Base-by-base conservation (phyloP, 768 basidiomycete species). In the Asterophora lycoperdoides region DNA sequence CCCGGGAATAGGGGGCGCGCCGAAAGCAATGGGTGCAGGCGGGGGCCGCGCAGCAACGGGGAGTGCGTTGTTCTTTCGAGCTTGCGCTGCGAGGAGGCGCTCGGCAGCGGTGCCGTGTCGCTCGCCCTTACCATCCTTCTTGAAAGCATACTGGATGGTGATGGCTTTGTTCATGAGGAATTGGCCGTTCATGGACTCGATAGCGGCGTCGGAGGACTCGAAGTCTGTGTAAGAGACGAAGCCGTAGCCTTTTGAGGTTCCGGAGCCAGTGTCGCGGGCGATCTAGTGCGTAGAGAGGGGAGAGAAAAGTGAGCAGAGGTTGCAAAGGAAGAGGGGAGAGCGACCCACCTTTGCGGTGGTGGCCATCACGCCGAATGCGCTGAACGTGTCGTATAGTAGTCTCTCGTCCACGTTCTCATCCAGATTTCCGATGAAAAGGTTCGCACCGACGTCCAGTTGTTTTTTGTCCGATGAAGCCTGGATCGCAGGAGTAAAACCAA, bases 81-180 rank as follows among this genome's bases (percentile, higher is more conserved):
- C 96, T 66, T 98, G 94, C 2, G 93, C 83, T 2, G 94, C 93
- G 58, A 99, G 80, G 29, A 97, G 81, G 49, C 96, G 84, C 70
- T 99, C 96, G n/a, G 96, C 94, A 13, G 88, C 76, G 9, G 95
- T 96, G 23, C 96, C 96, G 61, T 98, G 96, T 4, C 96, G 81
- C 67, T 99, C 96, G 49, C 95, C 95, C 64, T 97, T 95, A 37
- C 92, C 93, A 61, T 98, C 96, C 71, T 98, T 98, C 72, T 99
- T 98, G 79, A 98, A 97, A 2, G 96, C 95, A 65, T 96, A 99
- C 64, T 97, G 93, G 9, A 96, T 93, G 14, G 87, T 84, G 62
- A 99, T 91, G 46, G 93, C 88, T 71, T 97, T 97, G 76, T 98
- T 97, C 87, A 94, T 94, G 40, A 98, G 77, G 80, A 92, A 97